Evolutionary conservation across 139 green algal genomes (phyloP).

Genomic region (Mychonastes homosphaera): DNA sequence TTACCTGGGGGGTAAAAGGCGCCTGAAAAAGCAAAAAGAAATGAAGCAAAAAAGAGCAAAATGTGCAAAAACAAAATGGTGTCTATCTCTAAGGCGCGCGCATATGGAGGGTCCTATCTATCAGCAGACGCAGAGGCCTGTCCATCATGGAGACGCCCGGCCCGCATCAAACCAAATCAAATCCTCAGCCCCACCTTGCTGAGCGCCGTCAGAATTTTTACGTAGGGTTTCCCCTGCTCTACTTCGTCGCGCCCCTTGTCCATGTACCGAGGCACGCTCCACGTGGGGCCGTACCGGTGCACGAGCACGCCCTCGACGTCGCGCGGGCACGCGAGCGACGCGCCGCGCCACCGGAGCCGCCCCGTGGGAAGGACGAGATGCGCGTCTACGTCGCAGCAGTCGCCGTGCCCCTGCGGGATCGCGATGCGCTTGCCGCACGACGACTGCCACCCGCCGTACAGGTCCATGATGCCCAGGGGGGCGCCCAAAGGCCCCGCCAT

Average conservation of each 20-base stretch:
- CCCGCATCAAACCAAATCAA: constrained; percentile 2
- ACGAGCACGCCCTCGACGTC: constrained; percentile 24
- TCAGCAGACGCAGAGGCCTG: too few species aligned
- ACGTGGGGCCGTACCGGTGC: constrained; percentile 31
- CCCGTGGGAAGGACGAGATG: constrained; percentile 25
- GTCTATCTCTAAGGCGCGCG: too few species aligned
- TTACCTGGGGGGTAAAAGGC: too few species aligned
- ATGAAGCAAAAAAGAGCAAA: too few species aligned
- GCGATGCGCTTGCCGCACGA: constrained; percentile 3
- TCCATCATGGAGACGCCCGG: too few species aligned
- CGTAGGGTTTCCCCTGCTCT: constrained; percentile 27
- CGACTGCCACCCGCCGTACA: constrained; percentile 3
- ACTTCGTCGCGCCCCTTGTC: constrained; percentile 23
- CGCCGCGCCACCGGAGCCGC: constrained; percentile 19
- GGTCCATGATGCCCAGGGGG: constrained; percentile 34
- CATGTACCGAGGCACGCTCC: constrained; percentile 33
- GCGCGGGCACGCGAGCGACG: constrained; percentile 9
- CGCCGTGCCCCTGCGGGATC: constrained; percentile 25
- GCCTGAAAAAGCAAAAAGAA: too few species aligned
- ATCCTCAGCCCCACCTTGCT: constrained; percentile 23
- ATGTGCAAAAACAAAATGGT: too few species aligned
- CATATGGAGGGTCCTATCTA: too few species aligned
- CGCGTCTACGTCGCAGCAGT: constrained; percentile 17
- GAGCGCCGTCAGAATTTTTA: constrained; percentile 23
- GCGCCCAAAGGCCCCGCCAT: too few species aligned